A percentile compares a stretch with the other conserved stretches of the same genome.
Evolutionary conservation across 805 yeast species (phyloP).

Genomic region (Cyberlindnera maclurae): DNA sequence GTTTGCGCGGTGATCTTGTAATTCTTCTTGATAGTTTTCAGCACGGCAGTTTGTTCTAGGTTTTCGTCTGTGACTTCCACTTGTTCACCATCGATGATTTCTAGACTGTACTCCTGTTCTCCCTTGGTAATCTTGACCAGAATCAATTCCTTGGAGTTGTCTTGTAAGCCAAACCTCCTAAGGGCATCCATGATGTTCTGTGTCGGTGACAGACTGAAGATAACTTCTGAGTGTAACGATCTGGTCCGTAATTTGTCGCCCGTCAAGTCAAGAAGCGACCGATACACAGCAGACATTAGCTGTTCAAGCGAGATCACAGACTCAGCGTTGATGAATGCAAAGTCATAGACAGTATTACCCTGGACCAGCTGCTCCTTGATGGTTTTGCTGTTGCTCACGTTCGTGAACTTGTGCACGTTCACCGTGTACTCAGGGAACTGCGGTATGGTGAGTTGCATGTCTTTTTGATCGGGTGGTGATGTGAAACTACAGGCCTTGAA

Average conservation of each 20-base stretch:
- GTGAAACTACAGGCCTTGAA: no score
- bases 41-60: slow-evolving; percentile 26
- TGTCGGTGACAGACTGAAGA: slow-evolving; percentile 61
- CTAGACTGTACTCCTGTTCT: slow-evolving; percentile 19
- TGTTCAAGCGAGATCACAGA: slow-evolving; percentile 57
- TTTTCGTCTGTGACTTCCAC: slow-evolving; percentile 28
- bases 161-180: slow-evolving; percentile 61
- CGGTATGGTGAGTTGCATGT: slow-evolving; percentile 24
- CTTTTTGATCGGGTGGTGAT: neutral
- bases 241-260: slow-evolving; percentile 50
- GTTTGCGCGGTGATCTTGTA: slow-evolving; percentile 17
- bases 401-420: slow-evolving; percentile 36
- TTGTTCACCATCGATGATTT: slow-evolving; percentile 29
- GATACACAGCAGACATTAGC: slow-evolving; percentile 50
- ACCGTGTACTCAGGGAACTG: slow-evolving; percentile 37
- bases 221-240: slow-evolving; percentile 63
- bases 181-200: slow-evolving; percentile 68
- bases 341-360: slow-evolving; percentile 45
- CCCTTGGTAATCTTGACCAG: slow-evolving; percentile 39
- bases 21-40: slow-evolving; percentile 27
- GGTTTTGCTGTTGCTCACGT: slow-evolving; percentile 36
- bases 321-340: slow-evolving; percentile 57
- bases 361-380: slow-evolving; percentile 39
- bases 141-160: slow-evolving; percentile 36
- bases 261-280: slow-evolving; percentile 46